A percentile compares a stretch with the other conserved stretches of the same genome.
Conservation (phyloP, 768 basidiomycete genomes). For the Termitomyces titanicus region DNA sequence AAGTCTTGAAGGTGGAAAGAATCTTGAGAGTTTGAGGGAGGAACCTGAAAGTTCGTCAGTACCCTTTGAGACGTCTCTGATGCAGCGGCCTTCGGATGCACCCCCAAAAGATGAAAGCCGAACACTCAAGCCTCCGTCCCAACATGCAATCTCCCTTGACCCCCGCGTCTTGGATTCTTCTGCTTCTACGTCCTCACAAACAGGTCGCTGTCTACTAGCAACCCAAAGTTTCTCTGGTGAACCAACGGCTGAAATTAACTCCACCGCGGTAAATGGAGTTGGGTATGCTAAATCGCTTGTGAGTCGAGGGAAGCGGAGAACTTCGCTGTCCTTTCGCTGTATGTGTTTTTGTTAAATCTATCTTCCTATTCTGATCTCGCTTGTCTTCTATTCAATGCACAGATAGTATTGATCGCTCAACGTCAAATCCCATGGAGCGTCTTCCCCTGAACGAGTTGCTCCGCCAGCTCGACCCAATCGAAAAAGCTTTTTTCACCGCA, state of each 20-base stretch:
- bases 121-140: background rate
- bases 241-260: background rate
- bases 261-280: background rate
- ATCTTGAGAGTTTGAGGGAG: background rate
- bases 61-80: background rate
- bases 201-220: no score
- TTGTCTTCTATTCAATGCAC: background rate
- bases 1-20: background rate
- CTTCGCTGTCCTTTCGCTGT: background rate
- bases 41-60: background rate
- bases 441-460: slow-evolving; percentile 47
- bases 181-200: background rate
- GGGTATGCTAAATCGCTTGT: slow-evolving; percentile 1
- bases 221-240: no score
- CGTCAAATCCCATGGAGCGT: slow-evolving; percentile 22
- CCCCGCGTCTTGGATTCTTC: background rate
- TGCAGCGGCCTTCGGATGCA: background rate
- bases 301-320: background rate
- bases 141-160: background rate
- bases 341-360: background rate
- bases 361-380: background rate
- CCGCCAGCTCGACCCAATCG: slow-evolving; percentile 52
- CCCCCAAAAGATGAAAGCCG: background rate
- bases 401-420: background rate
- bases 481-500: slow-evolving; percentile 70